Base-by-base conservation (phyloP, 805 yeast species). In the Starmerella riodocensis region DNA sequence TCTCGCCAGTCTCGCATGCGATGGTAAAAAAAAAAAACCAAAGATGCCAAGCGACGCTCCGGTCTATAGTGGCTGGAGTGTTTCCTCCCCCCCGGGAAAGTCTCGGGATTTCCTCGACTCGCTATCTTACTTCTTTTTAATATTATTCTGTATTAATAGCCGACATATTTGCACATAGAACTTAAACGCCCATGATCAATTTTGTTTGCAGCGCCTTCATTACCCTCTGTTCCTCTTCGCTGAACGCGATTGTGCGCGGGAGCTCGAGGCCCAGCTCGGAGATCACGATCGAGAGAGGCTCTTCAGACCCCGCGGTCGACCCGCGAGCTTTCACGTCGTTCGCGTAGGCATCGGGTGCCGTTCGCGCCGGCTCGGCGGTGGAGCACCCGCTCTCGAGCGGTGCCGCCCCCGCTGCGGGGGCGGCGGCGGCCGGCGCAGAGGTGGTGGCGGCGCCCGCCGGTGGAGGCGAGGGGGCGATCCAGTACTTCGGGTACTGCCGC, bases 401-500 rank as follows among this genome's bases (percentile, higher is more conserved):
- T n/a, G n/a, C n/a, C n/a, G n/a, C n/a, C n/a, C n/a, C n/a, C n/a
- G n/a, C n/a, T n/a, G n/a, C n/a, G n/a, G n/a, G n/a, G 25, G 14
- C 35, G 9, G 14, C 12, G 18, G 24, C 17, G 7, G 41, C 18
- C 3, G 39, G 40, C n/a, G n/a, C n/a, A n/a, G n/a, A n/a, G n/a
- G n/a, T n/a, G n/a, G n/a, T n/a, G n/a, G n/a, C n/a, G n/a, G n/a
- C n/a, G n/a, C n/a, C n/a, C n/a, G n/a, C n/a, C 9, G 39, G 20
- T 8, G 42, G 42, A 6, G 33, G 25, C 2, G 30, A 2, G 3
- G 43, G 40, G 42, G 44, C 72, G 12, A 44, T 30, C 81, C 82
- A 76, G 51, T 61, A 72, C 2, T 53, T 54, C 1, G 83, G 83
- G 50, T 75, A 76, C 31, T 53, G 53, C 35, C 78, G 53, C 3